phyloP scores from a whole-genome alignment of 2,329 filamentous ascomycete species.

The Emydomyces testavorans region DNA sequence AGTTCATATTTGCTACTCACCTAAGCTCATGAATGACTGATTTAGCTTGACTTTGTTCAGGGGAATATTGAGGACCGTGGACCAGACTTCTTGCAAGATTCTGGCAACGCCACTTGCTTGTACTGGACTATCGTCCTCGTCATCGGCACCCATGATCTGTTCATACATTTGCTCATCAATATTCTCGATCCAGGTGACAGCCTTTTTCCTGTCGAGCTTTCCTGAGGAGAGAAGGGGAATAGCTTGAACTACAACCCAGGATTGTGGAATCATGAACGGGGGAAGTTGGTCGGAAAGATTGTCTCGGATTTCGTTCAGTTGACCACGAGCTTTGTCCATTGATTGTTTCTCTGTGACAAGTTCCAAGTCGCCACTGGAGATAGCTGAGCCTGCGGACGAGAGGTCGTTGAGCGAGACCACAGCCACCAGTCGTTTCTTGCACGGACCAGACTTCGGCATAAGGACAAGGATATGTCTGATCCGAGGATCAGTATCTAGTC shows the following conservation, averaged over 20 bases:
- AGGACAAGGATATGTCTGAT: constrained; percentile 35
- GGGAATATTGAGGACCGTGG: constrained; percentile 29
- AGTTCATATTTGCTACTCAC: neutral
- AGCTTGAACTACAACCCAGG: constrained; percentile 12
- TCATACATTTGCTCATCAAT: constrained; percentile 33
- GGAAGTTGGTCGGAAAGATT: constrained; percentile 29
- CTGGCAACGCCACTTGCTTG: constrained; percentile 17
- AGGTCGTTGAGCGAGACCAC: constrained; percentile 31
- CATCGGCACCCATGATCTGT: constrained; percentile 30
- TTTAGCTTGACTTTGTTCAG: constrained; percentile 26
- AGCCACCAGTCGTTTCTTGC: constrained; percentile 36
- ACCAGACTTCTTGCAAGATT: constrained; percentile 23
- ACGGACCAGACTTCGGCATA: constrained; percentile 33
- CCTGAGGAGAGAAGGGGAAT: constrained; percentile 15
- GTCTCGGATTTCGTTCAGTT: constrained; percentile 28
- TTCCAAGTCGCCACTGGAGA: constrained; percentile 25
- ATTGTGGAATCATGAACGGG: constrained; percentile 16
- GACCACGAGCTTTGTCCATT: constrained; percentile 19
- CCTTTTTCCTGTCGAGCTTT: constrained; percentile 22
- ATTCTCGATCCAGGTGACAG: constrained; percentile 36
- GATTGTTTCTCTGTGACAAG: constrained; percentile 23
- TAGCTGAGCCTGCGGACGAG: constrained; percentile 15
- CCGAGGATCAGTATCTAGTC: constrained; percentile 24
- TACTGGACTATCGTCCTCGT: neutral
- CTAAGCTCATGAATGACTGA: constrained; percentile 30